Base-by-base conservation (phyloP, 1,284 basidiomycete species). In the Apiotrichum akiyoshidainum region DNA sequence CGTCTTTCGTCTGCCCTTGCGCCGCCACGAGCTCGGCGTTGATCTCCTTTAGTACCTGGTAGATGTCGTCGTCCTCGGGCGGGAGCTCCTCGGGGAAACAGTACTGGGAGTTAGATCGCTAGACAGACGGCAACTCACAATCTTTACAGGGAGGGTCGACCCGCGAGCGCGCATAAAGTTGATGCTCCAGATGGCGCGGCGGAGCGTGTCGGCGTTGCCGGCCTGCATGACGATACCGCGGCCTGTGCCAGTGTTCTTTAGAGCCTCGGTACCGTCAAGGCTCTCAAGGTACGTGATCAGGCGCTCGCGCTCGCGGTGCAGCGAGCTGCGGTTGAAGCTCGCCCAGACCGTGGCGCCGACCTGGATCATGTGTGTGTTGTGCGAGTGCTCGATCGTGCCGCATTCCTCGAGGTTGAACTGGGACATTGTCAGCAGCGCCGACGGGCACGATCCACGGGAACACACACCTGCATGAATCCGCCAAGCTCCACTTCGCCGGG, bases 171-270 rank as follows among this genome's bases (percentile, higher is more conserved):
- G 68, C 35, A 81, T 55, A 65, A 80, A 74, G 39, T 69, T 59
- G 22, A 81, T 70, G 17, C 72, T 73, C 67, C 78, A 75, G 46
- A 77, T 68, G 11, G 79, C 79, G 26, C 80, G 72, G 40, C 68
- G 55, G 14, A 81, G 72, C 0, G 80, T 81, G 66, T 81, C 80
- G 50, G 76, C 78, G 63, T 82, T 81, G 7, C 81, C 80, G n/a
- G 80, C 80, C 22, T 79, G 77, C 67, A 78, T 77, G 33, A 82
- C 79, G 45, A 81, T 76, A 1, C 80, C 80, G 33, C 76, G 59
- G 0, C 78, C 79, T 1, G 71, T 71, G 45, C 69, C 67, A 0
- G 72, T 54, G 11, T 55, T 49, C 22, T 6, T 6, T 16, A 64
- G 61, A 21, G 64, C 59, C 1, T 65, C 60, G 5, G 55, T 42